These are phyloP conservation scores for Ganoderma leucocontextum DNA, from an alignment of 1,284 basidiomycete genomes.

Conservation along the genomic window DNA sequence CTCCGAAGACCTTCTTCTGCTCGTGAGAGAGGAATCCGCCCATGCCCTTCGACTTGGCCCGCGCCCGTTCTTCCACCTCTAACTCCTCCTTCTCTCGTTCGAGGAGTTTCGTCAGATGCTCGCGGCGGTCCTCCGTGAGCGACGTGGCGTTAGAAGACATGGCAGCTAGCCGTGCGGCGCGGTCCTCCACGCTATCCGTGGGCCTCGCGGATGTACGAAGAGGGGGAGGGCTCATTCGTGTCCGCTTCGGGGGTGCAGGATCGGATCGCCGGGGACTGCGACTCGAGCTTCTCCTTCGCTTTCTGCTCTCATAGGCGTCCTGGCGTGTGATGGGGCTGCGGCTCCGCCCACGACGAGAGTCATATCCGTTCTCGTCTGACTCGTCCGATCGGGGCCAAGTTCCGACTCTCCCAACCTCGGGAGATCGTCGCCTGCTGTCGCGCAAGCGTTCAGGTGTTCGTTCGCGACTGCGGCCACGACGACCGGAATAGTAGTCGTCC, in stretches of 20 bases:
- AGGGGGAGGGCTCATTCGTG: constrained; percentile 50
- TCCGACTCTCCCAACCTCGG: constrained; percentile 35
- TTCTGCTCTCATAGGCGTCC: constrained; percentile 42
- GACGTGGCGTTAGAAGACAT: constrained; percentile 80
- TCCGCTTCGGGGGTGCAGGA: constrained; percentile 46
- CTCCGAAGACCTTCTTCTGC: constrained; percentile 82
- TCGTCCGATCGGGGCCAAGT: constrained; percentile 55
- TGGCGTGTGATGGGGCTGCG: constrained; percentile 36
- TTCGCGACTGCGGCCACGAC: constrained; percentile 41
- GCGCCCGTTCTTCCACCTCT: constrained; percentile 67
- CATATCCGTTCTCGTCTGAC: constrained; percentile 51
- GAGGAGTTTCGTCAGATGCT: constrained; percentile 66
- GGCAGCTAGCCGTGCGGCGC: constrained; percentile 84
- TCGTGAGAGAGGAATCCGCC: constrained; percentile 77
- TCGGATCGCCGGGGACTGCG: constrained; percentile 42
- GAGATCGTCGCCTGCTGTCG: constrained; percentile 22
- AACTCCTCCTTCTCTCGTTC: constrained; percentile 78
- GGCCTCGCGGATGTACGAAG: constrained; percentile 38
- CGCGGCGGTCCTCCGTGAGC: constrained; percentile 73
- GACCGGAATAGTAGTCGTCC: constrained; percentile 32
- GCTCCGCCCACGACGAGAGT: constrained; percentile 31
- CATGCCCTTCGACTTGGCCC: constrained; percentile 75
- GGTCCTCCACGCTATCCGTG: constrained; percentile 55
- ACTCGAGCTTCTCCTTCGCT: constrained; percentile 59
- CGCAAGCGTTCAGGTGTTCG: constrained; percentile 40